Base-by-base conservation (phyloP, 2,329 filamentous ascomycete genomes). In the Ceratocystis albifundus region DNA sequence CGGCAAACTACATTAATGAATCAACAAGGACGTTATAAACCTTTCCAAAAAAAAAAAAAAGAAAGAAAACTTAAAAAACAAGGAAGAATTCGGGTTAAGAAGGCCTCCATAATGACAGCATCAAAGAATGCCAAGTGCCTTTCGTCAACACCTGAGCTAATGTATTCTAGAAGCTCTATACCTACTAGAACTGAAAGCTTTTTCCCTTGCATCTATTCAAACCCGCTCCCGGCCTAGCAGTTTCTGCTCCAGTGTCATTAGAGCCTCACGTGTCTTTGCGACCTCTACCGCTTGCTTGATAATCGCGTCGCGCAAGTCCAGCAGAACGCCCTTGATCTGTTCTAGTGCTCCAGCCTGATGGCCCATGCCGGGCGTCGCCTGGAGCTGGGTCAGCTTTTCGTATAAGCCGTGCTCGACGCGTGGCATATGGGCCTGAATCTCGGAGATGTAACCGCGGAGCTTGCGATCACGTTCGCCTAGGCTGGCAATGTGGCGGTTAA, bases 351-450 rank as follows among this genome's bases (percentile, higher is more conserved):
- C 63, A 12, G 48, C 65, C 36, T 67, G 67, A 15, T 63, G 64
- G n/a, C 66, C 65, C 69, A 69, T 70, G 22, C 67, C 67, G 17
- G 67, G 67, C 28, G 69, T 67, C 62, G 68, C 68, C 66, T 72
- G 71, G 17, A 72, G 69, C 64, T 70, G 67, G 25, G 70, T 71
- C 25, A 72, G 68, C 68, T 72, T 71, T 53, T 72, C 77, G 67
- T 79, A 79, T 17, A 79, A 72, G 0, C 77, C 77, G 64, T 78
- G 77, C 71, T 79, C 77, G 1, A 79, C 77, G 32, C 77, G 76
- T 2, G 77, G 77, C 77, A 79, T 78, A 70, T 79, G 77, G 45
- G 77, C 75, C 70, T 79, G 77, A 53, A 79, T 79, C 70, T 78
- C 77, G 62, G 72, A 73, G n/a, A 77, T 75, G 70, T 79, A 79